These are phyloP conservation scores for Hyphopichia burtonii DNA, from an alignment of 1,139 yeast genomes.

Conservation along the genomic window DNA sequence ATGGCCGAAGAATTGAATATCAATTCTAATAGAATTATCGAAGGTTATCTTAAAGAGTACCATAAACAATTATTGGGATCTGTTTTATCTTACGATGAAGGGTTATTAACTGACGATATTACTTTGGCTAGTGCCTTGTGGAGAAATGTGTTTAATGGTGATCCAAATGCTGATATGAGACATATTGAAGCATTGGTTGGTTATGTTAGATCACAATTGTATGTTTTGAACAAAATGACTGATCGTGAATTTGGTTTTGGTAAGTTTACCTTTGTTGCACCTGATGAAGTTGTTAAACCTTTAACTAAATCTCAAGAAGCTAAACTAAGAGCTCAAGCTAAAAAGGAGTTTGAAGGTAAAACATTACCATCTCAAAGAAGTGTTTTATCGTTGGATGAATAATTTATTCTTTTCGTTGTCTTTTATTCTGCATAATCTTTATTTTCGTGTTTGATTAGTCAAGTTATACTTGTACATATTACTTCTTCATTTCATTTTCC, in stretches of 20 bases:
- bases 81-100: slow-evolving; percentile 91
- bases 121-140: slow-evolving; percentile 85
- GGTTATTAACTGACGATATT: slow-evolving; percentile 76
- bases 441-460: background rate
- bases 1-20: slow-evolving; percentile 84
- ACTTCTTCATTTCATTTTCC: background rate
- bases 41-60: slow-evolving; percentile 84
- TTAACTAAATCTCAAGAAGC: slow-evolving; percentile 63
- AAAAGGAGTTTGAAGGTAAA: slow-evolving; percentile 34
- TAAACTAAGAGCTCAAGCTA: slow-evolving; percentile 39
- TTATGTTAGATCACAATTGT: slow-evolving; percentile 84
- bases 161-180: slow-evolving; percentile 75
- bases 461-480: background rate
- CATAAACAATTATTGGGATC: slow-evolving; percentile 89
- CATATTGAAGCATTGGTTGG: slow-evolving; percentile 86
- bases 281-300: slow-evolving; percentile 74
- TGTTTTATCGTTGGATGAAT: slow-evolving; percentile 60
- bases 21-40: slow-evolving; percentile 78
- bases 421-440: background rate
- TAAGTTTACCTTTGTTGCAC: slow-evolving; percentile 80
- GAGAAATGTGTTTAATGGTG: slow-evolving; percentile 89
- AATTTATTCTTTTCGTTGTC: slow-evolving; percentile 4
- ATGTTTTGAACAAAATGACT: slow-evolving; percentile 77
- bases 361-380: slow-evolving; percentile 64
- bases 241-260: slow-evolving; percentile 95